Evolutionary conservation across 1,284 basidiomycete species (phyloP).

Genomic region (Hypsizygus ulmarius): DNA sequence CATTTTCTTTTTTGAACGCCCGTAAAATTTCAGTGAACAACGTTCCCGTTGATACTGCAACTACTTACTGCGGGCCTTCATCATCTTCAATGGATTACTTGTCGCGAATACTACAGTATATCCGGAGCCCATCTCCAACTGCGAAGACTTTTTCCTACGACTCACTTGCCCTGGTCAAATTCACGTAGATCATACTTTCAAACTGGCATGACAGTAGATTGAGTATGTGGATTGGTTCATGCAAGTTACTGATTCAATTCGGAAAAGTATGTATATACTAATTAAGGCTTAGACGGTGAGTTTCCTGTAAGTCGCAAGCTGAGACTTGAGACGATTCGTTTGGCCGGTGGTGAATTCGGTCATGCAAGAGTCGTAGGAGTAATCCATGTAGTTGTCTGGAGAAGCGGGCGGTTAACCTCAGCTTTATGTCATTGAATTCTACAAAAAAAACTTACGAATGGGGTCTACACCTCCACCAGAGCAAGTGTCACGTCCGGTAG

Average conservation of each 20-base stretch:
- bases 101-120: too few relatives aligned
- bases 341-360: constrained; percentile 20
- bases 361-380: constrained; percentile 17
- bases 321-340: constrained; percentile 8
- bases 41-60: too few relatives aligned
- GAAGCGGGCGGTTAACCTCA: background rate
- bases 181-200: too few relatives aligned
- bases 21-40: too few relatives aligned
- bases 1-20: too few relatives aligned
- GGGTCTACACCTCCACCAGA: constrained; percentile 32
- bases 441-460: constrained; percentile 13
- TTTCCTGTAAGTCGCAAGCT: constrained; percentile 16
- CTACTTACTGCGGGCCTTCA: too few relatives aligned
- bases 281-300: constrained; percentile 9
- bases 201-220: too few relatives aligned
- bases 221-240: background rate
- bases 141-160: too few relatives aligned
- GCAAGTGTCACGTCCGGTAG: constrained; percentile 49
- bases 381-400: constrained; percentile 20
- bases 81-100: too few relatives aligned
- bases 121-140: too few relatives aligned
- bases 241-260: constrained; percentile 6
- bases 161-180: too few relatives aligned
- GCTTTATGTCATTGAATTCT: background rate
- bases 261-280: background rate